Conservation (phyloP, 225 moss, liverwort and hornwort species). For the Straminergon stramineum region DNA sequence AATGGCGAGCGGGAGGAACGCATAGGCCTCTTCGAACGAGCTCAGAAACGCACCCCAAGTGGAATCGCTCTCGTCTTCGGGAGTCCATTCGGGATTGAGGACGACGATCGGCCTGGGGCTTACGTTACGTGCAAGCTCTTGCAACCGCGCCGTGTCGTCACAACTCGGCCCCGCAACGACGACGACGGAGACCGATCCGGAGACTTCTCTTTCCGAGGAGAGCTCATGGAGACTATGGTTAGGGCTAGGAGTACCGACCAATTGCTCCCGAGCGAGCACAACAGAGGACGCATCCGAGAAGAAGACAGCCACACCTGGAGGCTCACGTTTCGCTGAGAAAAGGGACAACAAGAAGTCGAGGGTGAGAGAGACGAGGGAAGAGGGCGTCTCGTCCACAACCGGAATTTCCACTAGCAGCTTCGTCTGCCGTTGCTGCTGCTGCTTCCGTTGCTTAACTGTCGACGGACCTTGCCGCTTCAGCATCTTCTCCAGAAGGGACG, state of each 20-base stretch:
- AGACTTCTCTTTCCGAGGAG: conserved; percentile 8
- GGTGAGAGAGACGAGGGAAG: conserved; percentile 45
- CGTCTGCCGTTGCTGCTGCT: conserved; percentile 51
- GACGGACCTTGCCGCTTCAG: conserved; percentile 59
- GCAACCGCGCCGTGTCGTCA: conserved; percentile 21
- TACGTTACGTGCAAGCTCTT: conserved; percentile 33
- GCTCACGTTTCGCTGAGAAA: background rate
- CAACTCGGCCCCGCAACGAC: conserved; percentile 48
- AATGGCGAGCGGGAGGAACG: conserved; percentile 66
- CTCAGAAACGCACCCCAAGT: conserved; percentile 42
- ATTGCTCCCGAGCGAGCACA: conserved; percentile 6
- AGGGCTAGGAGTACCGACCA: background rate
- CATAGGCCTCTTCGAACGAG: conserved; percentile 68
- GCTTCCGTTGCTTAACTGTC: conserved; percentile 69
- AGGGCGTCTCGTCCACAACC: conserved; percentile 49
- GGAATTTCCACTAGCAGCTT: conserved; percentile 84
- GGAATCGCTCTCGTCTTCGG: conserved; percentile 54
- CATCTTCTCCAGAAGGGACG: conserved; percentile 40
- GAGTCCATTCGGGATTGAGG: conserved; percentile 73
- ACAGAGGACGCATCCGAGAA: conserved; percentile 21
- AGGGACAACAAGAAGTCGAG: conserved; percentile 44
- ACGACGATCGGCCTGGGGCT: conserved; percentile 61
- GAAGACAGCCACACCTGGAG: conserved; percentile 35
- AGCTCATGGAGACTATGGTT: conserved; percentile 15
- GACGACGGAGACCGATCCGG: conserved; percentile 20